phyloP scores from a whole-genome alignment of 179 eudicot genomes.

The Silene noctiflora region DNA sequence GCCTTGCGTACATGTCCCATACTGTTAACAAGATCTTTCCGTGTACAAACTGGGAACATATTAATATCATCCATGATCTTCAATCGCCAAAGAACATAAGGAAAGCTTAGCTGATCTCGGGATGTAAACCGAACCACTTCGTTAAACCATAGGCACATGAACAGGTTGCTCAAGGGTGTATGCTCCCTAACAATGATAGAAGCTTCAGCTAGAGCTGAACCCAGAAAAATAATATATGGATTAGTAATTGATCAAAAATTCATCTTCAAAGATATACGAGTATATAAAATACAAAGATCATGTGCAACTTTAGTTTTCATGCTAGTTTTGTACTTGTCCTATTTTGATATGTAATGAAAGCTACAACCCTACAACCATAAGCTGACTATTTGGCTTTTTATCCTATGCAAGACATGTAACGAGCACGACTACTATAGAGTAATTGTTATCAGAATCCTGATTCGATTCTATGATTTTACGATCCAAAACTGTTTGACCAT shows the following conservation, averaged over 20 bases:
- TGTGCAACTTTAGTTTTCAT: neutral
- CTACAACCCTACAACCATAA: neutral
- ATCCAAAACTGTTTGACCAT: no score
- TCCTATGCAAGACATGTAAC: neutral
- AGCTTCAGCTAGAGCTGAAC: slow-evolving; percentile 90
- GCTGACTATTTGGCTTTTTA: no score
- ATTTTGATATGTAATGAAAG: neutral
- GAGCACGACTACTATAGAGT: neutral
- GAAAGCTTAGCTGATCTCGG: slow-evolving; percentile 94
- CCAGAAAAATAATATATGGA: slow-evolving; percentile 1
- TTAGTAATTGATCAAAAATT: slow-evolving; percentile 1
- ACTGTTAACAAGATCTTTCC: slow-evolving; percentile 97
- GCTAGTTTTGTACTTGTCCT: neutral
- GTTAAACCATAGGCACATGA: slow-evolving; percentile 96
- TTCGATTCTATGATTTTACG: no score
- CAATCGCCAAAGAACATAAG: slow-evolving; percentile 82
- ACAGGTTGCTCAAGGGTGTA: slow-evolving; percentile 64
- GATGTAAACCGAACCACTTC: slow-evolving; percentile 97
- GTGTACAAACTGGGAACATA: slow-evolving; percentile 90
- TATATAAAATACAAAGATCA: neutral
- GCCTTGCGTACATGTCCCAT: slow-evolving; percentile 97
- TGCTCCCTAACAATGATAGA: slow-evolving; percentile 89
- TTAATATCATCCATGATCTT: slow-evolving; percentile 60
- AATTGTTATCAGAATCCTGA: no score
- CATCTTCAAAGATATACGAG: neutral